These are phyloP conservation scores for Phytophthora crassamura DNA, from an alignment of 352 stramenopile species.

Conservation along the genomic window DNA sequence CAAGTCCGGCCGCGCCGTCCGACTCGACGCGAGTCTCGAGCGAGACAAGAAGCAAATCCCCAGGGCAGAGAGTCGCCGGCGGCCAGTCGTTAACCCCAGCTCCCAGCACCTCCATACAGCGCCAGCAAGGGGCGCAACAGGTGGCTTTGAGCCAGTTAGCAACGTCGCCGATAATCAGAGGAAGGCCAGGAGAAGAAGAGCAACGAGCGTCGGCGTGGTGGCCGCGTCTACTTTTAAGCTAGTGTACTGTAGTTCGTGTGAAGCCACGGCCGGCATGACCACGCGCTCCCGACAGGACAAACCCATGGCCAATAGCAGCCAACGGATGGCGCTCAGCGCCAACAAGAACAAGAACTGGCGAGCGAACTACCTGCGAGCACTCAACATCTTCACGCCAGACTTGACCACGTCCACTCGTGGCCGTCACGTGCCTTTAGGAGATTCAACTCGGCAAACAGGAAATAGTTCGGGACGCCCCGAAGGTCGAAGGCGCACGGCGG, in stretches of 20 bases:
- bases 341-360: slow-evolving; percentile 72
- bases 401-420: slow-evolving; percentile 29
- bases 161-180: slow-evolving; percentile 6
- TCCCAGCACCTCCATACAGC: neutral
- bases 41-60: slow-evolving; percentile 15
- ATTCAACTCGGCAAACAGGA: neutral
- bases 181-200: neutral
- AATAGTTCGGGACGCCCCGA: slow-evolving; percentile 4
- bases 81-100: slow-evolving; percentile 25
- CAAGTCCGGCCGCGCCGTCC: too few species aligned
- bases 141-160: slow-evolving; percentile 13
- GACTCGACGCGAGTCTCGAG: too few species aligned
- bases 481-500: slow-evolving; percentile 1
- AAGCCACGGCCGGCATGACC: neutral
- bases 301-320: slow-evolving; percentile 26
- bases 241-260: too few species aligned
- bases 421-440: neutral
- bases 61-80: slow-evolving; percentile 20
- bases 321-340: slow-evolving; percentile 29
- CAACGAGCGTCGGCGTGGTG: too few species aligned
- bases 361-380: slow-evolving; percentile 76
- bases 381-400: slow-evolving; percentile 76
- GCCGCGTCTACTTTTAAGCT: too few species aligned
- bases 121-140: slow-evolving; percentile 30
- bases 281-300: slow-evolving; percentile 3